Evolutionary conservation across 768 basidiomycete genomes (phyloP).

Genomic region (Suillus weaverae): DNA sequence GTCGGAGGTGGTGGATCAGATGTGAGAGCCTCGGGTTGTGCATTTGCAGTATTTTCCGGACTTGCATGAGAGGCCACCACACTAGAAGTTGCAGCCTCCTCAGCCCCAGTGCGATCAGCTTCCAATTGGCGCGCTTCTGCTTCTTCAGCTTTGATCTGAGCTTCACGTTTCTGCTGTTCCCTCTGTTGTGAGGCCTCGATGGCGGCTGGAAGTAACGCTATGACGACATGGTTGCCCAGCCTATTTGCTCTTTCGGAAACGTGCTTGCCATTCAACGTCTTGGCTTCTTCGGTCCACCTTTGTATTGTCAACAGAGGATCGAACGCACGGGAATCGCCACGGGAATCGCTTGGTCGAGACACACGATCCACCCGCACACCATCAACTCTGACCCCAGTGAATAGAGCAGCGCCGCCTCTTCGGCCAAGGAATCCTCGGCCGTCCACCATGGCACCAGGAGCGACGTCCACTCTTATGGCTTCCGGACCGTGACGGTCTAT

Average conservation of each 20-base stretch:
- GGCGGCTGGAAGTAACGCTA: slow-evolving; percentile 80
- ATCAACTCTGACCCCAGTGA: slow-evolving; percentile 43
- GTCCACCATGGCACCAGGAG: slow-evolving; percentile 61
- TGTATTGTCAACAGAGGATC: slow-evolving; percentile 80
- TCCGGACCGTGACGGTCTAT: slow-evolving; percentile 65
- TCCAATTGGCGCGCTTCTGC: slow-evolving; percentile 39
- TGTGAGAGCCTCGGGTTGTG: slow-evolving; percentile 5
- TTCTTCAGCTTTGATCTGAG: slow-evolving; percentile 58
- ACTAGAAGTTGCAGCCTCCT: slow-evolving; percentile 28
- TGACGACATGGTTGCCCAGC: slow-evolving; percentile 66
- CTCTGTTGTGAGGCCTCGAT: slow-evolving; percentile 56
- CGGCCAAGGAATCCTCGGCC: slow-evolving; percentile 56
- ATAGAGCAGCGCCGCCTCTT: slow-evolving; percentile 45
- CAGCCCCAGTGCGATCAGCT: slow-evolving; percentile 32
- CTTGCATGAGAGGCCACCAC: not conserved
- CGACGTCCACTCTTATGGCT: slow-evolving; percentile 76
- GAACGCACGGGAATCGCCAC: slow-evolving; percentile 48
- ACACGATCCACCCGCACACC: slow-evolving; percentile 58
- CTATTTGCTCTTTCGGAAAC: slow-evolving; percentile 65
- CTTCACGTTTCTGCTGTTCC: slow-evolving; percentile 39
- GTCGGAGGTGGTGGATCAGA: slow-evolving; percentile 10
- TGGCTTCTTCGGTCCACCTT: slow-evolving; percentile 88
- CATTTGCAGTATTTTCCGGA: slow-evolving; percentile 7
- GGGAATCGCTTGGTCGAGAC: slow-evolving; percentile 47
- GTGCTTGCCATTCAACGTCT: slow-evolving; percentile 76